phyloP scores from a whole-genome alignment of 2,329 filamentous ascomycete species.

The Epichloe baconii region DNA sequence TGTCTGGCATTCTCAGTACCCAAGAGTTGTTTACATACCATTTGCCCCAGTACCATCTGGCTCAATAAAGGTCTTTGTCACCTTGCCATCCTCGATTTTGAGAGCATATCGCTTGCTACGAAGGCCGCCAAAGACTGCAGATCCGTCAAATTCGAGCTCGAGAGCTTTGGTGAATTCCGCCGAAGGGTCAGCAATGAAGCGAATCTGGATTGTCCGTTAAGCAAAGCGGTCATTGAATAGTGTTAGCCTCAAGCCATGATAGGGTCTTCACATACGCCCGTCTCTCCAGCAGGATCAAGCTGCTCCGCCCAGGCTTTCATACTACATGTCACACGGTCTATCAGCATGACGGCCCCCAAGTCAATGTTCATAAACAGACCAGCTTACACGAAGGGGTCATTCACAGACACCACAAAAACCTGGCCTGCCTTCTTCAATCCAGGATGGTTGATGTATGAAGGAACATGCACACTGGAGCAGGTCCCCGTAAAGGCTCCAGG shows the following conservation, averaged over 20 bases:
- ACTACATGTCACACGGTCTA: constrained; percentile 28
- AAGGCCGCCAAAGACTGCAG: constrained; percentile 65
- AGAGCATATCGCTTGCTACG: constrained; percentile 84
- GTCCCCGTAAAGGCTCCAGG: constrained; percentile 60
- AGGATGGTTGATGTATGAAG: constrained; percentile 71
- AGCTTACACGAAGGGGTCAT: constrained; percentile 85
- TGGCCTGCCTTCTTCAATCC: constrained; percentile 67
- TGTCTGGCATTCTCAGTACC: background rate
- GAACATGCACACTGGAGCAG: constrained; percentile 57
- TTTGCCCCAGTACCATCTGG: constrained; percentile 75
- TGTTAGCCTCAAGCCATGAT: background rate
- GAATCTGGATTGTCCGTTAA: constrained; percentile 43
- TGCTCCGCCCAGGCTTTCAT: constrained; percentile 81
- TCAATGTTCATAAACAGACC: too few species aligned
- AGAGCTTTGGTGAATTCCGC: constrained; percentile 71
- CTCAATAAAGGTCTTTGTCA: constrained; percentile 71
- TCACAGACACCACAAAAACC: constrained; percentile 85
- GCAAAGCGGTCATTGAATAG: background rate
- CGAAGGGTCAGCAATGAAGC: constrained; percentile 75
- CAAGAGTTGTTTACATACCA: constrained; percentile 32
- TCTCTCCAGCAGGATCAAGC: constrained; percentile 61
- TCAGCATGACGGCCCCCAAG: background rate
- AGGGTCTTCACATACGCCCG: constrained; percentile 51
- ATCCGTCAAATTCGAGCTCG: constrained; percentile 69
- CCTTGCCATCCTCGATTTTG: constrained; percentile 71